phyloP scores from a whole-genome alignment of 495 filamentous ascomycete genomes.

The Penicillium turbatum region DNA sequence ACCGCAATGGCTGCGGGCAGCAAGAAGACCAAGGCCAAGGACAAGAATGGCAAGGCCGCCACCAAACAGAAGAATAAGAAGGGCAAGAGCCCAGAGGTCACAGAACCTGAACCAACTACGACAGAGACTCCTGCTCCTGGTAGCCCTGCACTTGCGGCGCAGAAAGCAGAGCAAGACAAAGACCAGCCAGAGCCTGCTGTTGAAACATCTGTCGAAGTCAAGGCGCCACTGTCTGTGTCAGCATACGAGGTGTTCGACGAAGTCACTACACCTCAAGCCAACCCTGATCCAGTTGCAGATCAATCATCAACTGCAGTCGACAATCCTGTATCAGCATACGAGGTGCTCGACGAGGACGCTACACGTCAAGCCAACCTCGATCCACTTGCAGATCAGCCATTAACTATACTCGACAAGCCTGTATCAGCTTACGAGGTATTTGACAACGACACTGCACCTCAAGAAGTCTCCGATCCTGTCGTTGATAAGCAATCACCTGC shows the following conservation, averaged over 20 bases:
- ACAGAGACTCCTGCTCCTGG: conserved; percentile 25
- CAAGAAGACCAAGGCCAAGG: conserved; percentile 38
- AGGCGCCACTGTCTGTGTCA: conserved; percentile 14
- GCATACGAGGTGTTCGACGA: conserved; percentile 5
- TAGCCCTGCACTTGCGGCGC: conserved; percentile 21
- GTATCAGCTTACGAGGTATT: background rate
- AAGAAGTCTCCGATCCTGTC: conserved; percentile 15
- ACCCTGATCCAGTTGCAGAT: background rate
- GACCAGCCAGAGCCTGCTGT: conserved; percentile 14
- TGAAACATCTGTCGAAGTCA: conserved; percentile 22
- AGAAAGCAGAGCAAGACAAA: conserved; percentile 23
- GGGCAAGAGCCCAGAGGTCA: conserved; percentile 33
- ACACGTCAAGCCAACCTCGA: background rate
- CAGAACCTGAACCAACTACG: conserved; percentile 31
- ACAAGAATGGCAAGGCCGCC: conserved; percentile 31
- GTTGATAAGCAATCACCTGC: conserved; percentile 14
- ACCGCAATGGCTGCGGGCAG: conserved; percentile 33
- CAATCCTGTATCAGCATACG: background rate
- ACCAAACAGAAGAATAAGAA: conserved; percentile 42
- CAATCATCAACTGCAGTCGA: background rate
- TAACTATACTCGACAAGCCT: background rate
- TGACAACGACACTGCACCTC: conserved; percentile 8
- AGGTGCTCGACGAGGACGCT: background rate
- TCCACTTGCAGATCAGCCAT: background rate
- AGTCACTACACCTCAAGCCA: background rate